These are phyloP conservation scores for Erucastrum elatum DNA, from an alignment of 345 rosid genomes.

Conservation along the genomic window DNA sequence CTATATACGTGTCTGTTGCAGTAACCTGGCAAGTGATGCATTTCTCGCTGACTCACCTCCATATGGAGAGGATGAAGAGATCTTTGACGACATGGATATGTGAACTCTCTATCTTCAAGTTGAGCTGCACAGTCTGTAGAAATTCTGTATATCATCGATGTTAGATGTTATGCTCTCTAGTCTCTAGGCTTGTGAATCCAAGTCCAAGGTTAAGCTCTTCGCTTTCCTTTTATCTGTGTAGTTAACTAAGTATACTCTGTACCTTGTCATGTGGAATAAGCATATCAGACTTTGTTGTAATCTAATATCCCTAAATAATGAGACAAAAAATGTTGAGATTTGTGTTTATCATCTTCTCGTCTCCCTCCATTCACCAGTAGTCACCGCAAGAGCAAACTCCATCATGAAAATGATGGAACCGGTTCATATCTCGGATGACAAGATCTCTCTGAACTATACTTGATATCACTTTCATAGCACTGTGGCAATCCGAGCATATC, in stretches of 20 bases:
- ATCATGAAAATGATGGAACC: constrained; percentile 72
- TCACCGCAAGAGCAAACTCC: constrained; percentile 82
- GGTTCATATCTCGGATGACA: constrained; percentile 77
- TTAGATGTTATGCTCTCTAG: constrained; percentile 30
- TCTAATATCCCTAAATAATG: constrained; percentile 8
- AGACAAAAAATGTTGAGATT: constrained; percentile 17
- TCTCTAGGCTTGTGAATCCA: constrained; percentile 28
- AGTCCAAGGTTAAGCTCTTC: constrained; percentile 34
- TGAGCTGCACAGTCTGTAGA: constrained; percentile 31
- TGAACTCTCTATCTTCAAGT: constrained; percentile 36
- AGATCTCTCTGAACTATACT: constrained; percentile 63
- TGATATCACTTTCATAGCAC: constrained; percentile 66
- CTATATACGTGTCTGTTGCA: constrained; percentile 40
- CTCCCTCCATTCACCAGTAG: constrained; percentile 59
- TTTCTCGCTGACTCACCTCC: constrained; percentile 43
- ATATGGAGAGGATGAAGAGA: constrained; percentile 67
- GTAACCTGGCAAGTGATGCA: constrained; percentile 75
- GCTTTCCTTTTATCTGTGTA: constrained; percentile 41
- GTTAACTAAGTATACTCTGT: constrained; percentile 19
- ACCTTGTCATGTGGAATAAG: constrained; percentile 11
- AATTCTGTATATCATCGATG: constrained; percentile 22
- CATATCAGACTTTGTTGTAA: constrained; percentile 17
- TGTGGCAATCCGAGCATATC: constrained; percentile 78
- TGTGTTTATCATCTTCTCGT: neutral
- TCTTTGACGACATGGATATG: constrained; percentile 83